Base-by-base conservation (phyloP, 2,329 filamentous ascomycete genomes). In the Lasiodiplodia citricola region DNA sequence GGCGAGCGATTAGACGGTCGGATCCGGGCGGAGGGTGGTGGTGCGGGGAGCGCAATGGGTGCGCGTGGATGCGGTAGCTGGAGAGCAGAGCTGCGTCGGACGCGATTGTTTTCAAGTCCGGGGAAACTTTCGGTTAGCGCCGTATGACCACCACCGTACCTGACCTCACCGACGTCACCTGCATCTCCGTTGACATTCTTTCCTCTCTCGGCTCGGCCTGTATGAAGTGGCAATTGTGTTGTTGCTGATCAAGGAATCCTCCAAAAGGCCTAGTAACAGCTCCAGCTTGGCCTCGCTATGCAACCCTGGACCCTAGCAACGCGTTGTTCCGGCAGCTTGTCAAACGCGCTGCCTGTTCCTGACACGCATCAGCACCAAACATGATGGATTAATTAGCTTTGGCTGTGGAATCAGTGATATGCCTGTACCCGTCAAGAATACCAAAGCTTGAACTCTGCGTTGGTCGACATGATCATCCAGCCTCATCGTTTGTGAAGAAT, bases 1-100 rank as follows among this genome's bases (percentile, higher is more conserved):
- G 73, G 70, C 66, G 71, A 37, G 60, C 23, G 66, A 44, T 37
- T 67, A 14, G 63, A 50, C 37, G 67, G 69, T 64, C 65, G 56
- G 70, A 72, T 70, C 70, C 70, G 69, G 47, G 57, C 35, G 35
- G n/a, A 8, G 38, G 69, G 47, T 11, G 68, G 74, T 74, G 77
- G 44, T 60, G 63, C 44, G 63, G 25, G 50, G 25, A 37, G 65
- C 65, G 65, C 65, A 67, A 67, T 67, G 65, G 38, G 52, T 73
- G 72, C 72, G 63, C 70, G 71, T 67, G 72, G 70, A 70, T 74
- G 76, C 56, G 64, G 54, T 11, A 31, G 63, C 50, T 66, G 60
- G 31, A 67, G 60, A 47, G 58, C 18, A 56, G 54, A 62, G 54
- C 28, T 37, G 41, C 35, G 51, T 35, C 66, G 51, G 70, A 66